phyloP scores from a whole-genome alignment of 1,139 yeast species.

The Geotrichum cucujoidarum region DNA sequence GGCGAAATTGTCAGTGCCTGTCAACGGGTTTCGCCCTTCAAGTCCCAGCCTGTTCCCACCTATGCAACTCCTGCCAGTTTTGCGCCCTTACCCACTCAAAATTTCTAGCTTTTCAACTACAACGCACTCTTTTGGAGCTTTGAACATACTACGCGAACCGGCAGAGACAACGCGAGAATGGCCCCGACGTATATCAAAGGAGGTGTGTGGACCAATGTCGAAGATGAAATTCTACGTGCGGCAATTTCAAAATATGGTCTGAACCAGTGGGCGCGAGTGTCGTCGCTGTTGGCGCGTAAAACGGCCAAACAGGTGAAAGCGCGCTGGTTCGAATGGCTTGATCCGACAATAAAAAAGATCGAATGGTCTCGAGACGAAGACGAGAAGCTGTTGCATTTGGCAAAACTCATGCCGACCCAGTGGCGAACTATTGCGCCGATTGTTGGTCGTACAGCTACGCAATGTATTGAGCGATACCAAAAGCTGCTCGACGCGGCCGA shows the following conservation, averaged over 20 bases:
- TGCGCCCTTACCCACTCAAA: no score
- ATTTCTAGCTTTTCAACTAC: no score
- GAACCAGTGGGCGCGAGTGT: slow-evolving; percentile 91
- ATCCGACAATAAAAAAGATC: slow-evolving; percentile 59
- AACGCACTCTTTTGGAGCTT: no score
- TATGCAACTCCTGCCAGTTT: no score
- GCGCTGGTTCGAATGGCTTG: slow-evolving; percentile 86
- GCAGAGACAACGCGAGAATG: no score
- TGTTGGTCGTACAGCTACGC: slow-evolving; percentile 80
- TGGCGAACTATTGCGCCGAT: slow-evolving; percentile 86
- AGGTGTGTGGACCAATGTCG: slow-evolving; percentile 87
- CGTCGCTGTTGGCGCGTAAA: slow-evolving; percentile 78
- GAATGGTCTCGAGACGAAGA: slow-evolving; percentile 81
- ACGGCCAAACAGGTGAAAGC: slow-evolving; percentile 91
- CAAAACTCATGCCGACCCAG: slow-evolving; percentile 77
- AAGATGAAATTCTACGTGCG: slow-evolving; percentile 83
- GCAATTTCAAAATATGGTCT: slow-evolving; percentile 91
- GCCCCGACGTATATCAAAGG: slow-evolving; percentile 77
- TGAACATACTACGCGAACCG: no score
- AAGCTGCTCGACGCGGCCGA: slow-evolving; percentile 58
- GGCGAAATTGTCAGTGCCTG: no score
- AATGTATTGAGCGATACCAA: slow-evolving; percentile 85
- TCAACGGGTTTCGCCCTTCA: no score
- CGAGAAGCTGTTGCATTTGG: slow-evolving; percentile 59
- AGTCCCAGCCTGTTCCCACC: no score